Percentiles rank a stretch among this genome's conserved stretches.
Evolutionary conservation across 495 filamentous ascomycete genomes (phyloP).

Genomic region (Lentithecium fluviatile): DNA sequence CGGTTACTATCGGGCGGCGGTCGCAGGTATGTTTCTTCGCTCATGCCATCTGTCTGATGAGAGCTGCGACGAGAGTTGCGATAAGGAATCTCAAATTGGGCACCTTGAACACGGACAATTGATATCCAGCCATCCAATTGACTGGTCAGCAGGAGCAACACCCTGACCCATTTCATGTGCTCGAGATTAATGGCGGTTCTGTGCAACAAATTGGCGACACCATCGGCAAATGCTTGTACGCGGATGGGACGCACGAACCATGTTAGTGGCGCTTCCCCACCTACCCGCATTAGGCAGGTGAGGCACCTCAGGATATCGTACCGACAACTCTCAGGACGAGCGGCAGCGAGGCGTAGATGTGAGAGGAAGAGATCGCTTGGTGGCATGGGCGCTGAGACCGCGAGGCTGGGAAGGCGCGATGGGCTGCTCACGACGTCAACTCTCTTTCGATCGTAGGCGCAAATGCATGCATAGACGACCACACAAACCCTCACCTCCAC

Average conservation of each 20-base stretch:
- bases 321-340: too few species aligned
- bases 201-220: background rate
- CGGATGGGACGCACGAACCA: background rate
- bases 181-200: background rate
- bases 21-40: background rate
- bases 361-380: background rate
- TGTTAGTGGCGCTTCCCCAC: background rate
- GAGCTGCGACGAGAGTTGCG: background rate
- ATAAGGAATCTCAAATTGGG: slow-evolving; percentile 5
- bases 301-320: too few species aligned
- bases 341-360: background rate
- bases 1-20: background rate
- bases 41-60: background rate
- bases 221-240: slow-evolving; percentile 6
- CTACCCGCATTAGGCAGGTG: background rate
- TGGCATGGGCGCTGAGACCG: too few species aligned
- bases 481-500: too few species aligned
- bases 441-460: too few species aligned
- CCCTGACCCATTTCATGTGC: too few species aligned
- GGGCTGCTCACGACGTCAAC: too few species aligned
- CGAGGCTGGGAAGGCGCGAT: too few species aligned
- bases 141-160: too few species aligned
- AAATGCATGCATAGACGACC: too few species aligned
- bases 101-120: background rate
- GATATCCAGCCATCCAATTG: too few species aligned